Percentiles rank a stretch among this genome's conserved stretches.
Conservation (phyloP, 1,139 yeast species). For the Maudiozyma humilis region DNA sequence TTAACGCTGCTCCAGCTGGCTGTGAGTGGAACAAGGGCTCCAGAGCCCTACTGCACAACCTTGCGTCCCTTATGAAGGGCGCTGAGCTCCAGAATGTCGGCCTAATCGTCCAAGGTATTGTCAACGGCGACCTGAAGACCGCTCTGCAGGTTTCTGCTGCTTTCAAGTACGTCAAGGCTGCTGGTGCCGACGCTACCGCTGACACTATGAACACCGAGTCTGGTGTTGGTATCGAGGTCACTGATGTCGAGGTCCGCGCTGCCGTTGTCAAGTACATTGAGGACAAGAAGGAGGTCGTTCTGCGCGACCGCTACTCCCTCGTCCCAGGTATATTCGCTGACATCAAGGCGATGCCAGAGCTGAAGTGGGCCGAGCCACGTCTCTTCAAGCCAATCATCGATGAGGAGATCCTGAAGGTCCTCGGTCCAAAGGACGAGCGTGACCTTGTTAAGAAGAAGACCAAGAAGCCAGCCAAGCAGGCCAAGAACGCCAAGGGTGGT, state of each 20-base stretch:
- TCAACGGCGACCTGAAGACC: constrained; percentile 55
- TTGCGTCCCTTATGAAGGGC: constrained; percentile 60
- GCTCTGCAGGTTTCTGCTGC: constrained; percentile 75
- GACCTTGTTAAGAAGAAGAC: constrained; percentile 72
- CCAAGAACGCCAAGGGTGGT: constrained; percentile 26
- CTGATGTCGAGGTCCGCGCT: constrained; percentile 53
- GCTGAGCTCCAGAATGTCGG: constrained; percentile 36
- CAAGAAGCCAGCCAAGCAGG: constrained; percentile 18
- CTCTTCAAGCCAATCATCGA: constrained; percentile 83
- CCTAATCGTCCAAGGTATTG: constrained; percentile 51
- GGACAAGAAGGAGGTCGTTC: constrained; percentile 49
- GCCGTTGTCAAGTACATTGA: constrained; percentile 55
- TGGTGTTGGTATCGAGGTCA: constrained; percentile 76
- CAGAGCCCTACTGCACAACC: constrained; percentile 60
- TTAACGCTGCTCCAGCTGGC: constrained; percentile 36
- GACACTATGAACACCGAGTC: constrained; percentile 51
- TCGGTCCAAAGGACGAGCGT: constrained; percentile 96
- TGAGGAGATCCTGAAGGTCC: constrained; percentile 52
- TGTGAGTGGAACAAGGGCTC: constrained; percentile 40
- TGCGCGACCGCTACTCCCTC: constrained; percentile 62
- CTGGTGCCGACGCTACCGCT: constrained; percentile 36
- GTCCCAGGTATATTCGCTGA: constrained; percentile 73
- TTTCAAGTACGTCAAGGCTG: constrained; percentile 53
- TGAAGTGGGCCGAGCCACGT: constrained; percentile 90
- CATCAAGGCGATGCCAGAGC: constrained; percentile 59